phyloP scores from a whole-genome alignment of 345 rosid species.

The Eucalyptus sp. region DNA sequence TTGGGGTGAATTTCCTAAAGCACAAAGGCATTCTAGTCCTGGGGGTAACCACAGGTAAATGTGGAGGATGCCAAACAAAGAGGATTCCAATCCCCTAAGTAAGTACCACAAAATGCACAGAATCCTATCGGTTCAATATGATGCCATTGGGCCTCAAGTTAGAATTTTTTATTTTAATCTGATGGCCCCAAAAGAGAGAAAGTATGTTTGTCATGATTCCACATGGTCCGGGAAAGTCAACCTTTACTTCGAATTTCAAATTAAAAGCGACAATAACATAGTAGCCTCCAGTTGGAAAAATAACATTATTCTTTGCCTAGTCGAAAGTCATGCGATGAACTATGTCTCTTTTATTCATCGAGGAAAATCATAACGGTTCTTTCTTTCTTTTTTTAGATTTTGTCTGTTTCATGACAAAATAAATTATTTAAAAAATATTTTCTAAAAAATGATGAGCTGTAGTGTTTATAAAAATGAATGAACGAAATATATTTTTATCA shows the following conservation, averaged over 20 bases:
- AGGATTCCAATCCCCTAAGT: background rate
- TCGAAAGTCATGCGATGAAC: background rate
- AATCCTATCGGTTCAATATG: background rate
- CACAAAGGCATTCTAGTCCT: background rate
- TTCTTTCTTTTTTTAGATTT: background rate
- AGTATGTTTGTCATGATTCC: background rate
- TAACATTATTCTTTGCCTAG: background rate
- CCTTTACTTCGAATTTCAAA: background rate
- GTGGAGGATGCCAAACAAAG: background rate
- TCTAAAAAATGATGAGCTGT: accelerated
- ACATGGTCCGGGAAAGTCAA: background rate
- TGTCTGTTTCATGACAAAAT: background rate
- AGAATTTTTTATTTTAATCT: background rate
- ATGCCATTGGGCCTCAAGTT: background rate
- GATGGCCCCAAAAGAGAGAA: background rate
- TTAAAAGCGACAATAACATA: background rate
- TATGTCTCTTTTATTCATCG: background rate
- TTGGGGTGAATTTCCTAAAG: background rate
- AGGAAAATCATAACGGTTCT: background rate
- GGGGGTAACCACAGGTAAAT: background rate
- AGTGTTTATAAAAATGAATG: background rate
- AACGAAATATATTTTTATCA: accelerated
- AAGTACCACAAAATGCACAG: background rate
- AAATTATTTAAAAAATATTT: background rate
- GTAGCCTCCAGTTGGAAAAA: background rate